Evolutionary conservation across 805 yeast genomes (phyloP), one percentile per base, ranked within the genome.

Genomic region (Torulaspora franciscae): DNA sequence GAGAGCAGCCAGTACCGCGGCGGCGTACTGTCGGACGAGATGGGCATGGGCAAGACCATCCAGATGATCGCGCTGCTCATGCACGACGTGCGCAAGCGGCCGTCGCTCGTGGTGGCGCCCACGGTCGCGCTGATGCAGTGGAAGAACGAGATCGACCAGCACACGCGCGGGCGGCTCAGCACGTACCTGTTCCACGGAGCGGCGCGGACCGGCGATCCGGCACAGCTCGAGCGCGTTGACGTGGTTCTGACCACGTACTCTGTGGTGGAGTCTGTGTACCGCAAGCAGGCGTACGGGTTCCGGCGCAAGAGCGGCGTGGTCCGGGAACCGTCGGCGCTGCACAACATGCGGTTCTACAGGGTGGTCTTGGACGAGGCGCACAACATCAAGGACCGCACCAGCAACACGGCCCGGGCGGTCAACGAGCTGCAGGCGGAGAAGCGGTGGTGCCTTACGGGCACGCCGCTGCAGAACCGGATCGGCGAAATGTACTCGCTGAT

Each of bases 31-130:
- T 98, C 99, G 4, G 99, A 93, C 70, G 99, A 93, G 66, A 93
- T 93, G 99, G 99, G 99, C 29, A 91, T 93, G 98, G 99, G 99
- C 51, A 93, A 93, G 58, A 93, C 99, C 0, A 90, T 93, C 40
- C 99, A 93, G 67, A 91, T 96, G 30, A 91, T 93, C 49, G 93
- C 95, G 0, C 67, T 93, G 36, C 77, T 93, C 59, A 79, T 90
- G 80, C 65, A 73, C 37, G 95, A 88, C 62, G 61, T 73, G 40
- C 57, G 69, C 0, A 81, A 80, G 52, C 69, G 78, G 8, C 97
- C 97, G 7, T 86, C 82, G 52, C 68, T 93, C 49, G 98, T 93
- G 4, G 85, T 93, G 14, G 98, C 97, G 0, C 99, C 99, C 0
- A 91, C 99, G 0, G 99, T 93, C n/a, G 98, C 98, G 0, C 69